Base-by-base conservation (phyloP, 2,329 filamentous ascomycete genomes). In the Penicillium sp. region DNA sequence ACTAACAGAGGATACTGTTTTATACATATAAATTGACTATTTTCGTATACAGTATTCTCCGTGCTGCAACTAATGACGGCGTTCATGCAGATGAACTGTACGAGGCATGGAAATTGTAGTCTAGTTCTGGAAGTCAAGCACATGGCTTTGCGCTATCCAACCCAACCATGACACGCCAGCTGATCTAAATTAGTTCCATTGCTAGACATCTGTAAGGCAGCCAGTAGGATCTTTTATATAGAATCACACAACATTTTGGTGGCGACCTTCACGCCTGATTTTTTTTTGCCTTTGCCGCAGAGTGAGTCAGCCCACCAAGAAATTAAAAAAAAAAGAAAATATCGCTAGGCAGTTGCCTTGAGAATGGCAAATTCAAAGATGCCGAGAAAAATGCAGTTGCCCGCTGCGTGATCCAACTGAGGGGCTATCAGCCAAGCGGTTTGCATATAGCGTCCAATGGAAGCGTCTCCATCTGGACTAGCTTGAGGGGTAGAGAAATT, bases 81-180 rank as follows among this genome's bases (percentile, higher is more conserved):
- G 58, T 64, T 64, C 60, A 62, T 65, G 61, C 60, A 61, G 58
- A 61, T 58, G 59, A 58, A 61, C 42, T 61, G 60, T 59, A 50
- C 51, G 41, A 45, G 51, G 46, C 48, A 57, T 59, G 41, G 52
- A 48, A 55, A 43, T 42, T 42, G 30, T 48, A 43, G 36, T 41
- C 44, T 47, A 36, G 46, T 64, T 64, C 57, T 65, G 55, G 61
- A 65, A 64, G 55, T 50, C 56, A 53, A 46, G 58, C 60, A 63
- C 61, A 66, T 66, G 63, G 63, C 40, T 33, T 55, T 50, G 51
- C 37, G 41, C 37, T 50, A 57, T 61, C 61, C 62, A 65, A 65
- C 62, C 35, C 55, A 49, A 41, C 55, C 16, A 19, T 38, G 50
- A 54, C 50, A 57, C 55, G 50, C 51, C 41, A 51, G 19, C 55